Conservation (phyloP, 305 asterid species). For the Fraxinus baroniana region DNA sequence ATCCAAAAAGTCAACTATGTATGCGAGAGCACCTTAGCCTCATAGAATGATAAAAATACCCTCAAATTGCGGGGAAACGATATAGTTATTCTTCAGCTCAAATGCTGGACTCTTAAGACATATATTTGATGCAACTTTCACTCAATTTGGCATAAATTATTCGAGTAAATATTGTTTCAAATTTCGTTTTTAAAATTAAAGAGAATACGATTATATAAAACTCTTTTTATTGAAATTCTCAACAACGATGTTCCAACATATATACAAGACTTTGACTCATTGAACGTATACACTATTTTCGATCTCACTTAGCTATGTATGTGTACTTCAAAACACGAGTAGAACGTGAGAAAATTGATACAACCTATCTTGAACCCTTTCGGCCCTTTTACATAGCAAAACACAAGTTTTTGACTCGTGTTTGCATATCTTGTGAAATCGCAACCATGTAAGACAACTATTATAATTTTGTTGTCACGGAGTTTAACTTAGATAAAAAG, state of each 20-base stretch:
- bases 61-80: neutral
- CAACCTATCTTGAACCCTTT: neutral
- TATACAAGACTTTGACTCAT: neutral
- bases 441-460: neutral
- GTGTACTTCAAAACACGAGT: neutral
- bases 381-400: neutral
- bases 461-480: neutral
- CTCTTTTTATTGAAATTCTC: neutral
- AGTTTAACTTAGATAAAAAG: neutral
- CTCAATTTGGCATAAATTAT: neutral
- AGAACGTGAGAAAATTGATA: neutral
- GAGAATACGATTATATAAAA: no score
- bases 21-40: neutral
- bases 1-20: neutral
- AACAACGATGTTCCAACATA: neutral
- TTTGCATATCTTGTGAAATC: neutral
- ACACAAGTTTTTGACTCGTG: neutral
- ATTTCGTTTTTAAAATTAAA: no score
- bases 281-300: neutral
- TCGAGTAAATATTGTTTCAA: no score
- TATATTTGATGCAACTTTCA: neutral
- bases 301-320: neutral
- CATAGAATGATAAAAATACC: neutral
- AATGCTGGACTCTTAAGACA: neutral
- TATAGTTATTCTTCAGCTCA: neutral